Conservation (phyloP, 1,284 basidiomycete genomes). For the Trichosporon coremiiforme region DNA sequence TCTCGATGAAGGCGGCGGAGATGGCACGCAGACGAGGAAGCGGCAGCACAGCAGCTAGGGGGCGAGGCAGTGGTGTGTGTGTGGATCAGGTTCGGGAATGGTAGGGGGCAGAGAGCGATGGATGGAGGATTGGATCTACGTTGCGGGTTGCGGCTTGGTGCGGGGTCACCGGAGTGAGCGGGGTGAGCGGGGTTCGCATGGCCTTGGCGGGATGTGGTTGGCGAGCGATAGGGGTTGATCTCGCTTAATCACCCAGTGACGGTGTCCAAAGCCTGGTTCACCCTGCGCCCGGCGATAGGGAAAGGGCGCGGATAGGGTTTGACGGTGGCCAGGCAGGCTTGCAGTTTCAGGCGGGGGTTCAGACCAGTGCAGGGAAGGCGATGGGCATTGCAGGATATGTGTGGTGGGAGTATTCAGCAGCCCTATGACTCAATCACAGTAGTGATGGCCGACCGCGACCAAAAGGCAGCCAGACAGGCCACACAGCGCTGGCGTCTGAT, state of each 20-base stretch:
- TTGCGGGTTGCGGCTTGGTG: conserved; percentile 1
- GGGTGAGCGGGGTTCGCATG: background rate
- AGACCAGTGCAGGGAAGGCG: background rate
- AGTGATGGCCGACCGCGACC: background rate
- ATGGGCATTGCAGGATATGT: background rate
- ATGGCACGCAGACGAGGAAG: background rate
- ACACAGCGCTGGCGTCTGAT: background rate
- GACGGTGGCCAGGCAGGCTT: background rate
- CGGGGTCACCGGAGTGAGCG: background rate
- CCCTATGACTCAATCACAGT: background rate
- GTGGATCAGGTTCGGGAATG: conserved; percentile 2
- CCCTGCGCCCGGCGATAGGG: background rate
- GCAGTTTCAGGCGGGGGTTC: background rate
- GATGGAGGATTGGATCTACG: conserved; percentile 9
- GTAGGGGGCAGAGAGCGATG: background rate
- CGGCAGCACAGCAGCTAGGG: background rate
- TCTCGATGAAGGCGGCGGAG: conserved; percentile 3
- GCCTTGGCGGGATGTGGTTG: background rate
- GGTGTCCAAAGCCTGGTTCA: conserved; percentile 9
- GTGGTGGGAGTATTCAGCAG: background rate
- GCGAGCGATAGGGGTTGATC: conserved; percentile 11
- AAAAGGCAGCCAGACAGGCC: background rate
- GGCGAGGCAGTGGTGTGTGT: background rate
- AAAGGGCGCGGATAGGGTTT: conserved; percentile 5
- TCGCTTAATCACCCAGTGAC: conserved; percentile 13